Evolutionary conservation across 2,329 filamentous ascomycete species (phyloP), one percentile per base, ranked within the genome.

Genomic region (Lasiodiplodia citricola): DNA sequence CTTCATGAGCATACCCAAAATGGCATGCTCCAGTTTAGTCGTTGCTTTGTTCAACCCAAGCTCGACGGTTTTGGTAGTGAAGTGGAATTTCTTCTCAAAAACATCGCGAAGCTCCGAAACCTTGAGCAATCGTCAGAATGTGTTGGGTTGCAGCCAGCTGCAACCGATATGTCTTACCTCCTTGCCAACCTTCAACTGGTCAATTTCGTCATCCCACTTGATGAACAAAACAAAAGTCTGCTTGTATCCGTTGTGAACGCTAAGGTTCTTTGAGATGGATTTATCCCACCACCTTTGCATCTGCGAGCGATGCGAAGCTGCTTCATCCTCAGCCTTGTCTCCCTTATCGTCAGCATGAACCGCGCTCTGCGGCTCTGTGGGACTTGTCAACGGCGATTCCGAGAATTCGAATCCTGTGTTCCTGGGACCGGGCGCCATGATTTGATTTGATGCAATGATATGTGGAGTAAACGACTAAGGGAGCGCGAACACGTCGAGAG

Each of bases 191-290:
- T 55, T 65, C 2, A 71, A 25, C 16, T 70, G 28, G 18, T 71
- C 69, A 10, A 71, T 11, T 4, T 55, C 4, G 3, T 68, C 60
- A 3, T 58, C 68, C 72, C 72, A 73, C 23, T 69, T 64, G 7
- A 74, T 63, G 11, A 74, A 44, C 21, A 74, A 25, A 13, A 70
- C 72, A 8, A 66, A 63, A 11, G 72, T 70, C 28, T 70, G 47
- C 25, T 56, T 41, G 47, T 73, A 73, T 16, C 57, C 56, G n/a
- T 38, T 41, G 13, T 68, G 69, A 23, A 69, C 63, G 10, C 62
- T 60, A 38, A 70, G 63, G 38, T 64, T 31, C 31, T 38, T 50
- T 7, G 58, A 50, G n/a, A 57, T 38, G 6, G 31, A 57, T 18
- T 57, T 31, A 11, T 57, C 14, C 55, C 55, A 57, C 55, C 55